Evolutionary conservation across 2,329 filamentous ascomycete genomes (phyloP).

Genomic region (Neofusicoccum laricinum): DNA sequence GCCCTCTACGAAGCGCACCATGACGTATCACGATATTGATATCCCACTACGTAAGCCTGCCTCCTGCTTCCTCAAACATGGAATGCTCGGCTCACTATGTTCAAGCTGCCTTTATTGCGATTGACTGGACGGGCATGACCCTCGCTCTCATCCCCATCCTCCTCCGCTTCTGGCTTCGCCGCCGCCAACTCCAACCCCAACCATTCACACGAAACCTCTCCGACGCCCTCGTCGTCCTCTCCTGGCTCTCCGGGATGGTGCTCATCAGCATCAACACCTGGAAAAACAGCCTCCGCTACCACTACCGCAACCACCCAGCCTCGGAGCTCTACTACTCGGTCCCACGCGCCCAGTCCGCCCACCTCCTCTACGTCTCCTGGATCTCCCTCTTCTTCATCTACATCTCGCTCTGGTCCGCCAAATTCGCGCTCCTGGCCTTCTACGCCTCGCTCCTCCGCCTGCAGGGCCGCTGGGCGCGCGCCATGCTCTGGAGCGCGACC

Average conservation of each 20-base stretch:
- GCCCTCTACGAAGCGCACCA: background rate
- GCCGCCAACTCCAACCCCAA: constrained; percentile 18
- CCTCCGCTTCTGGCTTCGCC: constrained; percentile 25
- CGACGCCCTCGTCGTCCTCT: constrained; percentile 25
- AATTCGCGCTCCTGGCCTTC: constrained; percentile 31
- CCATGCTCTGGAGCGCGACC: constrained; percentile 22
- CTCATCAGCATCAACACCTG: constrained; percentile 28
- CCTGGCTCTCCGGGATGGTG: constrained; percentile 26
- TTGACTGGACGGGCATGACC: constrained; percentile 29
- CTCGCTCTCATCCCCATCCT: constrained; percentile 28
- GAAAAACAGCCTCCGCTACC: constrained; percentile 30
- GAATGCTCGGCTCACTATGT: background rate
- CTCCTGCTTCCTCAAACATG: background rate
- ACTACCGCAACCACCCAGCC: constrained; percentile 20
- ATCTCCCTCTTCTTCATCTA: constrained; percentile 32
- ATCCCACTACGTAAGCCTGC: constrained; percentile 3
- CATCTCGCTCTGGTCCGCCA: constrained; percentile 28
- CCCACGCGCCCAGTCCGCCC: constrained; percentile 23
- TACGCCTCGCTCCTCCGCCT: constrained; percentile 29
- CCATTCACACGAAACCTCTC: constrained; percentile 21
- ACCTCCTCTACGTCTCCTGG: constrained; percentile 33
- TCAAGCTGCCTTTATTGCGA: constrained; percentile 28
- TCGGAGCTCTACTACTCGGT: constrained; percentile 26
- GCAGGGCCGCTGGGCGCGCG: constrained; percentile 22
- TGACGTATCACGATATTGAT: constrained; percentile 8